phyloP scores from a whole-genome alignment of 495 filamentous ascomycete species.

The Symbiotaphrina buchneri region DNA sequence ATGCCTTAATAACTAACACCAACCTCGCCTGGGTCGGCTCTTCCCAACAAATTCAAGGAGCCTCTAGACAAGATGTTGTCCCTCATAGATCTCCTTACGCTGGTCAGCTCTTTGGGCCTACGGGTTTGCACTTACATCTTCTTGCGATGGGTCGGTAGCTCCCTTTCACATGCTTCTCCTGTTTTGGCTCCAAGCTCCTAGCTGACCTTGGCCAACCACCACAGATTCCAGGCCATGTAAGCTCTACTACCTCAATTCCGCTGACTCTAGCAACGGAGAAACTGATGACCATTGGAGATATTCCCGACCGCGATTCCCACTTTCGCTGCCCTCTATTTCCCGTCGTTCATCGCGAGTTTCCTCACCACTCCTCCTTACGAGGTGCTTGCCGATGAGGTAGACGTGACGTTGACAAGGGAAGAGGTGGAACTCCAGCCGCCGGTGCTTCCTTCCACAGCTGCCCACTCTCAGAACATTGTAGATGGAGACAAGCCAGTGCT shows the following conservation, averaged over 20 bases:
- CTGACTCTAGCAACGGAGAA: not conserved
- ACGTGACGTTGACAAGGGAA: constrained; percentile 33
- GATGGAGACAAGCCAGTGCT: constrained; percentile 6
- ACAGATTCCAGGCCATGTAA: constrained; percentile 37
- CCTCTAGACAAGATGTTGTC: not conserved
- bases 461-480: constrained; percentile 12
- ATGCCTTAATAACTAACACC: no score
- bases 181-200: constrained; percentile 5
- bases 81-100: constrained; percentile 10
- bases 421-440: constrained; percentile 9
- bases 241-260: constrained; percentile 2
- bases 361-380: constrained; percentile 32
- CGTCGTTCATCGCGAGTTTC: constrained; percentile 38
- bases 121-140: constrained; percentile 48
- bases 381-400: constrained; percentile 32
- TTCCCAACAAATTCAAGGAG: no score
- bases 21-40: no score
- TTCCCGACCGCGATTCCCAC: constrained; percentile 45
- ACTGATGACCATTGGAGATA: constrained; percentile 17
- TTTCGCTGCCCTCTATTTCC: constrained; percentile 46
- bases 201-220: constrained; percentile 6
- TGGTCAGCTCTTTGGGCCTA: constrained; percentile 35
- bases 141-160: constrained; percentile 55
- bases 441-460: constrained; percentile 7
- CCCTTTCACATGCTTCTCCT: not conserved